A percentile compares a stretch with the other conserved stretches of the same genome.
Evolutionary conservation across 2,329 filamentous ascomycete species (phyloP).

Genomic region (Penicillium nordicum): DNA sequence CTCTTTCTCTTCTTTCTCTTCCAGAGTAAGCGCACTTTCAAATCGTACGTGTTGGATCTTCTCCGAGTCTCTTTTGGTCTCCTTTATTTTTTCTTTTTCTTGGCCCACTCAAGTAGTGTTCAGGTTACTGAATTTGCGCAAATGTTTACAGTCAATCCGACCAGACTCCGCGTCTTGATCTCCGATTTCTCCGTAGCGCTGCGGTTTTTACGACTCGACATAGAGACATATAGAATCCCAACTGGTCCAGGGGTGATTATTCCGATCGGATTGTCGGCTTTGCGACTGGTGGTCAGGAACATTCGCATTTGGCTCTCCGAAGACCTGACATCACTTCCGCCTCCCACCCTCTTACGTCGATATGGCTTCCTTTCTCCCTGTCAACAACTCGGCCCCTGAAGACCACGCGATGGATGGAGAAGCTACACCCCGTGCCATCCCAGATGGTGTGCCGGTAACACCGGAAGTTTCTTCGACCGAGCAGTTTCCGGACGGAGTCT

Average conservation of each 20-base stretch:
- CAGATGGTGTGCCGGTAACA: conserved; percentile 38
- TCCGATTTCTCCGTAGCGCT: conserved; percentile 18
- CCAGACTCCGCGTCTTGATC: conserved; percentile 13
- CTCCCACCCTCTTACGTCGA: conserved; percentile 22
- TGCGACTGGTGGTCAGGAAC: conserved; percentile 20
- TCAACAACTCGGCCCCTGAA: conserved; percentile 55
- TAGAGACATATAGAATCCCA: conserved; percentile 13
- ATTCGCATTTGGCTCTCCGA: conserved; percentile 16
- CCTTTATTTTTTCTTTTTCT: neutral
- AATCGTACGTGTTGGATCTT: conserved; percentile 7
- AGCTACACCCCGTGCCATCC: conserved; percentile 51
- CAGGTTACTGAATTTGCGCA: conserved; percentile 13
- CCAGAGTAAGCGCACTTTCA: conserved; percentile 5
- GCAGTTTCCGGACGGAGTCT: conserved; percentile 16
- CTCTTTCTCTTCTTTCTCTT: conserved; percentile 4
- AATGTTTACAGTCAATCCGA: conserved; percentile 22
- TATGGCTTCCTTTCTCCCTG: conserved; percentile 59
- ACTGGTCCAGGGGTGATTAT: conserved; percentile 14
- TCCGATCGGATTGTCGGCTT: conserved; percentile 21
- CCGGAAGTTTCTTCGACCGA: conserved; percentile 26
- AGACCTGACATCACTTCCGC: conserved; percentile 29
- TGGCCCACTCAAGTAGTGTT: conserved; percentile 3
- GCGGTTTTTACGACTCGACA: conserved; percentile 12
- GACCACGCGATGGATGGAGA: conserved; percentile 49
- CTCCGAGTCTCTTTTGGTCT: neutral